phyloP scores from a whole-genome alignment of 495 filamentous ascomycete genomes.

The Jackrogersella multiformis region DNA sequence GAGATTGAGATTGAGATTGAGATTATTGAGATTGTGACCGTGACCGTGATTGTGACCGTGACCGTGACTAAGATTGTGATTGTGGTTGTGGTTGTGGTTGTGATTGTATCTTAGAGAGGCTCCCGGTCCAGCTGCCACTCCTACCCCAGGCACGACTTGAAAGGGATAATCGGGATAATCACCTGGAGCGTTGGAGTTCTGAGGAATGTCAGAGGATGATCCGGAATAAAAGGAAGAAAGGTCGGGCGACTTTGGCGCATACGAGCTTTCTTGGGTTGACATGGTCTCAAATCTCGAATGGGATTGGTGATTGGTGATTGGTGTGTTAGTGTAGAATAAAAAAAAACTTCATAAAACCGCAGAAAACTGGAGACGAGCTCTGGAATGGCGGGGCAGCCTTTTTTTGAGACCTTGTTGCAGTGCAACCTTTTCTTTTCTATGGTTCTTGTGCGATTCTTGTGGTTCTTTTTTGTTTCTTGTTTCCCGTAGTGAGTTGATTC shows the following conservation, averaged over 20 bases:
- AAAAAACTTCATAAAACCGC: constrained; percentile 30
- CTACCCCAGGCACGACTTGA: constrained; percentile 44
- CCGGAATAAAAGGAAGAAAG: constrained; percentile 61
- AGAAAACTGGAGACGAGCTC: constrained; percentile 44
- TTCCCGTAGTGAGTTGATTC: constrained; percentile 3
- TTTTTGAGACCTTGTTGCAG: constrained; percentile 34
- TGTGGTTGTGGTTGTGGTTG: too few relatives aligned
- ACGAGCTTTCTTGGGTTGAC: constrained; percentile 55
- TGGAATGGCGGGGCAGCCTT: constrained; percentile 39
- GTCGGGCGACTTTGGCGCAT: constrained; percentile 66
- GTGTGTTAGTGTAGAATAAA: constrained; percentile 46
- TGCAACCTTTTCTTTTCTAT: constrained; percentile 8
- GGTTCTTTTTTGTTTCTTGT: too few relatives aligned
- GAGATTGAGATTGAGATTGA: too few relatives aligned
- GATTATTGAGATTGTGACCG: too few relatives aligned
- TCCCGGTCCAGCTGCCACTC: constrained; percentile 14
- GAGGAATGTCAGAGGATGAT: constrained; percentile 34
- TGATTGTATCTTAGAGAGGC: constrained; percentile 28
- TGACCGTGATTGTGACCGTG: too few relatives aligned
- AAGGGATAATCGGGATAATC: constrained; percentile 57
- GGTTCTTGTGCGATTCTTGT: not conserved
- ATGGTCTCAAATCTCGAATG: constrained; percentile 50
- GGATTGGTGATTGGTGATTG: too few relatives aligned
- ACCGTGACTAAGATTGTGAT: too few relatives aligned
- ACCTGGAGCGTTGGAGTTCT: constrained; percentile 18